Evolutionary conservation across 1,284 basidiomycete genomes (phyloP).

Genomic region (Ganoderma multipileum): DNA sequence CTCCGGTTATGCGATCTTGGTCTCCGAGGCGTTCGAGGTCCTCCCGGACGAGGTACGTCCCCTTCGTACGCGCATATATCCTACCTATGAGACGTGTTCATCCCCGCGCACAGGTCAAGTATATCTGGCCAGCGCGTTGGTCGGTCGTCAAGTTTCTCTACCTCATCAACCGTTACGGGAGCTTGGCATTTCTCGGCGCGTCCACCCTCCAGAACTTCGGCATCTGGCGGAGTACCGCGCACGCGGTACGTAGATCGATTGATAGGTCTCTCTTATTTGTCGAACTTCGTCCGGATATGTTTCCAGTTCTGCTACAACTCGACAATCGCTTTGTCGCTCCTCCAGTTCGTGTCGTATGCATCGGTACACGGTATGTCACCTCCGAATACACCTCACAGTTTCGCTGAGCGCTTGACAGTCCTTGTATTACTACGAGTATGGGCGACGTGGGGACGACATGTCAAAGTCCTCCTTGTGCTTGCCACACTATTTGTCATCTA

Average conservation of each 20-base stretch:
- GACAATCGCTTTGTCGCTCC: constrained; percentile 18
- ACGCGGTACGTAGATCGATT: constrained; percentile 6
- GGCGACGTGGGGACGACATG: constrained; percentile 28
- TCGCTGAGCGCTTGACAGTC: constrained; percentile 12
- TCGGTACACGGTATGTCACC: constrained; percentile 25
- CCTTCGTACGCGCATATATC: neutral
- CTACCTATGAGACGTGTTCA: neutral
- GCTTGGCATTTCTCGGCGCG: constrained; percentile 17
- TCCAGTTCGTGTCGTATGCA: constrained; percentile 27
- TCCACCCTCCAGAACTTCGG: constrained; percentile 21
- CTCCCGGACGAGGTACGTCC: constrained; percentile 26
- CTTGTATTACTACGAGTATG: constrained; percentile 30
- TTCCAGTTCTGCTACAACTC: constrained; percentile 26
- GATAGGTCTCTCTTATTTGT: neutral
- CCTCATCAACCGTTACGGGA: constrained; percentile 29
- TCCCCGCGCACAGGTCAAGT: constrained; percentile 13
- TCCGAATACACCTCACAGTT: neutral
- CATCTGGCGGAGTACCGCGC: constrained; percentile 18
- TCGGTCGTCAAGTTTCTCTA: constrained; percentile 30
- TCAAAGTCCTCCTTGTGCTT: constrained; percentile 21
- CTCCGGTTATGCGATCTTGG: constrained; percentile 23
- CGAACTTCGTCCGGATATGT: neutral
- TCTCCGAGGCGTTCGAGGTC: constrained; percentile 23
- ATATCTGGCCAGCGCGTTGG: constrained; percentile 32
- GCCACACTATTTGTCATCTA: constrained; percentile 21